Evolutionary conservation across 2,329 filamentous ascomycete species (phyloP), one percentile per base, ranked within the genome.

Genomic region (Venturia asperata): DNA sequence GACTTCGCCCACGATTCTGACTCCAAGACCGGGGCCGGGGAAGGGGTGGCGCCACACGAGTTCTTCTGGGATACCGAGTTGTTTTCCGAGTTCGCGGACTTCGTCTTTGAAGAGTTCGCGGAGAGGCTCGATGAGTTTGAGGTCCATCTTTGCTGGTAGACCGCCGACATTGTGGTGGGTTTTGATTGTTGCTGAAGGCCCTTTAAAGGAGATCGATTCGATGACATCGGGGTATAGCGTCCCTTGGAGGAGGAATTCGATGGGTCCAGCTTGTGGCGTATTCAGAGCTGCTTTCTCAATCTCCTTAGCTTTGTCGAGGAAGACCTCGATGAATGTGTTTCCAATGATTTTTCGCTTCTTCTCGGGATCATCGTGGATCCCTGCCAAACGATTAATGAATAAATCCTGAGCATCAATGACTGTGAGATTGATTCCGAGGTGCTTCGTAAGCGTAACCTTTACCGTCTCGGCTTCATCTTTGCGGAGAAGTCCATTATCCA

Each of bases 341-440:
- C 92, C 92, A 67, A 97, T 97, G 71, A 97, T 87, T 79, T 96
- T 96, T 65, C 92, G 83, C 82, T 96, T 97, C 73, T 84, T 84
- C 77, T 97, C 92, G 0, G 93, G 92, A 65, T 90, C 79, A 63
- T 79, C 91, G 0, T 78, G 80, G 34, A 96, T 85, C 21, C 91
- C 93, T 69, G 85, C 83, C 0, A 97, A 85, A 30, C 86, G 82
- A 39, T 79, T 78, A n/a, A 97, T 80, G 81, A 97, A 97, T 34
- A 84, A 79, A 67, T 95, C 82, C 11, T 83, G 83, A 0, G 86
- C 92, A 73, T 97, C 89, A 1, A 95, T 85, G 37, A 97, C 88
- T 0, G 90, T 96, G 2, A 97, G 81, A 76, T 96, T 94, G 76
- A 97, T 95, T 1, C 90, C 90, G 0, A 97, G 84, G 69, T 94